These are phyloP conservation scores for Pyrrhoderma lamaoense DNA, from an alignment of 1,284 basidiomycete species.

Conservation along the genomic window DNA sequence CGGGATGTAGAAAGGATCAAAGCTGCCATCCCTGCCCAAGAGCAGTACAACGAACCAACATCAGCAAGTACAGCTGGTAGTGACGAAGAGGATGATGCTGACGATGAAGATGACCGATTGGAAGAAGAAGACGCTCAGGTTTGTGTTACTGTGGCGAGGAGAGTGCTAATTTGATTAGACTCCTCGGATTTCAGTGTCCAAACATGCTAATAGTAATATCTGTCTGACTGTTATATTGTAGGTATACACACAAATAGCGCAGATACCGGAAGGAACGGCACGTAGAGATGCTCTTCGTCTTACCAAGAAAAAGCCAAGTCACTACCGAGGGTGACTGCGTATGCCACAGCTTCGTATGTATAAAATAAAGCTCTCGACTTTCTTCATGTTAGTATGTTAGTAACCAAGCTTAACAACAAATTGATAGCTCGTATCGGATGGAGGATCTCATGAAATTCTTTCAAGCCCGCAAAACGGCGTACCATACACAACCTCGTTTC, in stretches of 20 bases:
- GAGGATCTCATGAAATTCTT: constrained; percentile 85
- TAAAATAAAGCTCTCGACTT: not conserved
- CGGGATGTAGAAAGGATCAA: not conserved
- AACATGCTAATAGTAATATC: constrained; percentile 3
- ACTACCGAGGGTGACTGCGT: constrained; percentile 90
- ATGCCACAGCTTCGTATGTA: constrained; percentile 83
- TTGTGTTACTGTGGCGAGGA: constrained; percentile 25
- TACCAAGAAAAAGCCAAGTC: constrained; percentile 94
- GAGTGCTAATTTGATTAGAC: too few species aligned
- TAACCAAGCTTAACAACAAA: not conserved
- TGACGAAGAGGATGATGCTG: constrained; percentile 62
- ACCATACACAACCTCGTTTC: constrained; percentile 76
- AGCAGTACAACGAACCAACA: constrained; percentile 22
- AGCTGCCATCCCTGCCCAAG: constrained; percentile 21
- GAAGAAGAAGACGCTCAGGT: constrained; percentile 55
- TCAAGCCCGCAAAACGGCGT: constrained; percentile 70
- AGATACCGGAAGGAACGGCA: constrained; percentile 92
- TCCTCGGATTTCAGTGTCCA: too few species aligned
- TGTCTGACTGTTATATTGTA: constrained; percentile 25
- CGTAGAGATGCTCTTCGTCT: constrained; percentile 82
- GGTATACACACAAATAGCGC: constrained; percentile 85
- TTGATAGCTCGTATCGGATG: constrained; percentile 76
- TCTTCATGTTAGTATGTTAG: not conserved
- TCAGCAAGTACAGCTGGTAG: constrained; percentile 49
- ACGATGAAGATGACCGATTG: constrained; percentile 50